These are phyloP conservation scores for Fusarium miscanthi DNA, from an alignment of 2,329 filamentous ascomycete genomes.

Conservation along the genomic window DNA sequence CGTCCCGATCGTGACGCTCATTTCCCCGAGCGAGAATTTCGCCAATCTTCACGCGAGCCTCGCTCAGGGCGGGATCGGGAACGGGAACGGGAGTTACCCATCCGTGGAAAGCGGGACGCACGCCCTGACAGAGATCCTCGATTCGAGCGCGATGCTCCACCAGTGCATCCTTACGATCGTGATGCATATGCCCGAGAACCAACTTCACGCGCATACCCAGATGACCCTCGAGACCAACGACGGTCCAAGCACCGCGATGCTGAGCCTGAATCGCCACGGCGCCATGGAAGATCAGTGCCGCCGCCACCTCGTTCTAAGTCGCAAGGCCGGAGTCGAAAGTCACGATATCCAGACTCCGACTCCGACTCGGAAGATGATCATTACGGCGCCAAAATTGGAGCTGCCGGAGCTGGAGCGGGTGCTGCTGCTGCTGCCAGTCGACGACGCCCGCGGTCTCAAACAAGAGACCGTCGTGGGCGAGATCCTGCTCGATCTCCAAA, in stretches of 20 bases:
- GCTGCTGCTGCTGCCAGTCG: conserved; percentile 16
- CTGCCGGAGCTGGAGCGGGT: conserved; percentile 14
- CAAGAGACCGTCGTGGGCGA: conserved; percentile 29
- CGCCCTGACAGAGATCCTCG: conserved; percentile 23
- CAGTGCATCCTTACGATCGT: conserved; percentile 14
- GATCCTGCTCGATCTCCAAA: conserved; percentile 26
- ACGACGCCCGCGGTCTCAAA: conserved; percentile 42
- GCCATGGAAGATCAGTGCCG: conserved; percentile 26
- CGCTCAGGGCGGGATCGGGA: conserved; percentile 12
- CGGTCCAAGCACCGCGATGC: conserved; percentile 1
- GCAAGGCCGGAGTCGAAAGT: conserved; percentile 25
- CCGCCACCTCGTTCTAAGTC: conserved; percentile 26
- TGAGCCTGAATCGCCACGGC: conserved; percentile 31
- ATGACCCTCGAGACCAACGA: conserved; percentile 14
- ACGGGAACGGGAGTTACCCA: conserved; percentile 19
- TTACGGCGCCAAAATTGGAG: conserved; percentile 6
- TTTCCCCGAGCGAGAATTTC: conserved; percentile 14
- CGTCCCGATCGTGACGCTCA: conserved; percentile 24
- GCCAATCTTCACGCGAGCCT: conserved; percentile 17
- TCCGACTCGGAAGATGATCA: conserved; percentile 36
- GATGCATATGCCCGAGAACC: conserved; percentile 18
- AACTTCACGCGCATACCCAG: not conserved
- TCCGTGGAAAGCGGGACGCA: conserved; percentile 18
- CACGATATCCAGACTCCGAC: conserved; percentile 24
- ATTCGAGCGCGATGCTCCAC: conserved; percentile 9